Evolutionary conservation across 495 filamentous ascomycete genomes (phyloP).

Genomic region (Pseudoneurospora amorphoporcata): DNA sequence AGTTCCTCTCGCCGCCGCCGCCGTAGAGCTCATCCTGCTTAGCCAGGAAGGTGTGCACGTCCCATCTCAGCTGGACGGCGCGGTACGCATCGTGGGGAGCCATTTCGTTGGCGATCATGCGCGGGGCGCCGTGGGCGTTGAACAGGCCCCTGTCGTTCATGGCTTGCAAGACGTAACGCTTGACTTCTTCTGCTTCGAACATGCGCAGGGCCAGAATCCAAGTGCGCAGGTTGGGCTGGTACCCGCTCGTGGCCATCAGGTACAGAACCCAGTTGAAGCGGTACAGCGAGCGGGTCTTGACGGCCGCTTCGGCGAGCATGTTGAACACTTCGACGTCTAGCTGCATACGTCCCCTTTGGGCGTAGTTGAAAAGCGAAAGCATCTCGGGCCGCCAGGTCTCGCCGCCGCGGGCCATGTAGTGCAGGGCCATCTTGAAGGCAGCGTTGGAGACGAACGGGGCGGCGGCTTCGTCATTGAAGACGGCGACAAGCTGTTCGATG

Average conservation of each 20-base stretch:
- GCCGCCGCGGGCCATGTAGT: conserved; percentile 15
- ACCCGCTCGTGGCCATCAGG: conserved; percentile 22
- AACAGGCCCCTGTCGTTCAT: conserved; percentile 23
- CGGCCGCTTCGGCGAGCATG: conserved; percentile 19
- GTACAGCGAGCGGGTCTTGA: conserved; percentile 20
- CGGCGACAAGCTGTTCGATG: conserved; percentile 13
- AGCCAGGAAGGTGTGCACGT: conserved; percentile 16
- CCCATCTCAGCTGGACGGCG: conserved; percentile 11
- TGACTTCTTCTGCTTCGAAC: conserved; percentile 27
- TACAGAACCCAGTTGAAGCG: conserved; percentile 21
- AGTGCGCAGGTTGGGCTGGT: conserved; percentile 19
- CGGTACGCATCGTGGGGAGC: conserved; percentile 24
- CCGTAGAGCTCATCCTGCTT: conserved; percentile 27
- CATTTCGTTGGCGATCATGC: conserved; percentile 22
- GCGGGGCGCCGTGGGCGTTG: conserved; percentile 8
- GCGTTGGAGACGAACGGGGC: conserved; percentile 14
- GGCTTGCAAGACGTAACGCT: conserved; percentile 21
- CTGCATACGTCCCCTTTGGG: conserved; percentile 9
- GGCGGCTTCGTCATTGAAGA: conserved; percentile 18
- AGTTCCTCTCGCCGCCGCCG: conserved; percentile 7
- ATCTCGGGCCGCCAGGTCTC: conserved; percentile 6
- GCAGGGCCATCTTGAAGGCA: conserved; percentile 30
- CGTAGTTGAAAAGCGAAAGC: conserved; percentile 14
- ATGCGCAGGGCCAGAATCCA: conserved; percentile 33
- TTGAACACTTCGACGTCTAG: conserved; percentile 27